Base-by-base conservation (phyloP, 371 early-diverging fungal genomes). In the Coemansia sp. region DNA sequence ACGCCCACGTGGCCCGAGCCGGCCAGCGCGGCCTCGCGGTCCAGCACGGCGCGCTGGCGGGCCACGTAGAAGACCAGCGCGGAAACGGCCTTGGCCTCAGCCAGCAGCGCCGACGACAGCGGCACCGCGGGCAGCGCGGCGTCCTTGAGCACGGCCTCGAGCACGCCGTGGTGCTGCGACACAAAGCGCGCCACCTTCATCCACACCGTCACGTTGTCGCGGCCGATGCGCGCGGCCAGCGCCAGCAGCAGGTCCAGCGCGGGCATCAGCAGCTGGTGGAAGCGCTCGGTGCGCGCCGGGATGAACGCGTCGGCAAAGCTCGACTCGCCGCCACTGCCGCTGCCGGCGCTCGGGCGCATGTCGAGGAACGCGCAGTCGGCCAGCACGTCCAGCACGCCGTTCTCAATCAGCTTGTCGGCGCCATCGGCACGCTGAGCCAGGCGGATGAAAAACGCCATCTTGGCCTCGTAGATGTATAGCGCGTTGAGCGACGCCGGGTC, bases 391-490 rank as follows among this genome's bases (percentile, higher is more conserved):
- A 95, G 67, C 16, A 94, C 77, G 1, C 90, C 89, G 63, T 83
- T 82, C 30, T 90, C 90, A 16, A 90, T 57, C 20, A 97, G 77
- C 54, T 84, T 80, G 47, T 88, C 85, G 1, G 92, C 87, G 11
- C 94, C 94, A n/a, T 88, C 86, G 9, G 79, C 70, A 38, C 82
- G 80, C 69, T 87, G 86, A 0, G 93, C 84, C 56, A 97, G 69
- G 9, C 92, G 84, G 47, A 92, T 75, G 61, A 95, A 83, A 49
- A 97, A 77, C 2, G 87, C 77, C 87, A 94, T 84, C 77, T 90
- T 92, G n/a, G 89, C 77, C 66, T 94, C 90, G 72, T 88, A 93
- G 35, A 94, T 83, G 68, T 87, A 88, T 7, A 87, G 70, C 38
- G 84, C 77, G 16, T 84, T 79, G 50, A 81, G 77, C 55, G 84